Evolutionary conservation across 2,329 filamentous ascomycete genomes (phyloP).

Genomic region (Ophiostoma sp.): DNA sequence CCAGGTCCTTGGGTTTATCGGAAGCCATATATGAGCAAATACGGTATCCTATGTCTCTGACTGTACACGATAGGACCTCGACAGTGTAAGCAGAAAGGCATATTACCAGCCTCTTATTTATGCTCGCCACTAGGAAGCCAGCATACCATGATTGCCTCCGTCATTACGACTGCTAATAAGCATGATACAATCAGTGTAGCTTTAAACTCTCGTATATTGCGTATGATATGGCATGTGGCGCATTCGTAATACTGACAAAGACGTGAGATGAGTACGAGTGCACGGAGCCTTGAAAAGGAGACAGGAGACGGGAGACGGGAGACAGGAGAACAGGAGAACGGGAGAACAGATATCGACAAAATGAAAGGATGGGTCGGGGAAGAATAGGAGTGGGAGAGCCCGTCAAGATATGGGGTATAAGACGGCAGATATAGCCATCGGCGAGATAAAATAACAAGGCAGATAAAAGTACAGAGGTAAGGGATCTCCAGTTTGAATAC

Average conservation of each 20-base stretch:
- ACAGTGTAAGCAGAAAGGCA: neutral
- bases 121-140: neutral
- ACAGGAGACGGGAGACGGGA: too few species aligned
- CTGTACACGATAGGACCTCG: neutral
- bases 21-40: neutral
- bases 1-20: neutral
- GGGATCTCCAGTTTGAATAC: conserved; percentile 10
- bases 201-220: neutral
- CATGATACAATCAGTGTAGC: neutral
- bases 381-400: neutral
- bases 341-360: neutral
- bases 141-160: too few species aligned
- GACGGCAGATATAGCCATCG: conserved; percentile 4
- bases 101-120: neutral
- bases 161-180: neutral
- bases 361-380: neutral
- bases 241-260: neutral
- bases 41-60: neutral
- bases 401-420: conserved; percentile 3
- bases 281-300: neutral
- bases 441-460: neutral
- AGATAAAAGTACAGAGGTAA: neutral
- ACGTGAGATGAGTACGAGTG: too few species aligned
- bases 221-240: neutral
- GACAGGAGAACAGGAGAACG: neutral